Base-by-base conservation (phyloP, 1,284 basidiomycete species). In the Rhodotorula glutinis region DNA sequence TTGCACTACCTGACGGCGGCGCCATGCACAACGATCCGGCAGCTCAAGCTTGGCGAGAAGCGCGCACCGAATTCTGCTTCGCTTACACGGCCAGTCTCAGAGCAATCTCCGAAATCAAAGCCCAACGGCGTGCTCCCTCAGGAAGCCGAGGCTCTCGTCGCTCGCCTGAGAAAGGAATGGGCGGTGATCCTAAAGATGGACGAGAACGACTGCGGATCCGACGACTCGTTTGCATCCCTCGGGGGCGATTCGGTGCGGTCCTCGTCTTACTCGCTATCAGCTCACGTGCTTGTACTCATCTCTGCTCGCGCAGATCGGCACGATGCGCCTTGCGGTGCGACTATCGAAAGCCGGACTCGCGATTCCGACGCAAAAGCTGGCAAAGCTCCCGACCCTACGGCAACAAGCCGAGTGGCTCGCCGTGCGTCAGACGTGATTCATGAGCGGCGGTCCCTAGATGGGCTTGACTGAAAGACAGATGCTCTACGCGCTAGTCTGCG, bases 241-340 rank as follows among this genome's bases (percentile, higher is more conserved):
- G 74, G 74, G n/a, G 74, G 74, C 10, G 73, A 75, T 38, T 75
- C 74, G 58, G 74, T 74, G n/a, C 47, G 69, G 21, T 27, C 33
- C 11, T 51, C 10, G 13, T 7, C 21, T 16, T 25, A 13, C 13
- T 16, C 14, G 4, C 25, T 44, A 19, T 30, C 40, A 2, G 16
- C 27, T 1, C 8, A 3, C 17, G 46, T 2, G 19, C 16, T 21
- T 9, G 21, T 10, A 21, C 30, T 25, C 13, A 5, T 17, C 44
- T 10, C 13, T 29, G 40, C 30, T 7, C 49, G 5, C 25, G 25
- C 60, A 72, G 71, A 72, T 72, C 40, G 43, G 59, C 2, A 63
- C 64, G 44, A 72, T 72, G 71, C 60, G 68, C n/a, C 59, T 72
- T 2, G 64, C 71, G 16, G 71, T 70, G 41, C 52, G 63, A 38